A percentile compares a stretch with the other conserved stretches of the same genome.
Conservation (phyloP, 495 filamentous ascomycete genomes). For the Cairneyella variabilis region DNA sequence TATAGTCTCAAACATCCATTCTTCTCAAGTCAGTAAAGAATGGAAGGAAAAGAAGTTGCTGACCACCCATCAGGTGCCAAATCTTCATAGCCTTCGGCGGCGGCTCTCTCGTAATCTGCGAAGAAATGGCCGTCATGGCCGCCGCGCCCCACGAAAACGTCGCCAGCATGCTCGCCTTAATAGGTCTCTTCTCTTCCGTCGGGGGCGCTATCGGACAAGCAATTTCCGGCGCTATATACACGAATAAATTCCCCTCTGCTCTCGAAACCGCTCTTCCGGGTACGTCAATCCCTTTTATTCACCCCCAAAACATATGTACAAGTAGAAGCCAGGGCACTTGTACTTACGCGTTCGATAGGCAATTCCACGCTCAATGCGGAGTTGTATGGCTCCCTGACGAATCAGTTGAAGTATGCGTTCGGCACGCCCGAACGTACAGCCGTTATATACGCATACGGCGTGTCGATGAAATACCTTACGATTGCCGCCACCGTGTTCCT, state of each 20-base stretch:
- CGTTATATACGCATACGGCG: slow-evolving; percentile 57
- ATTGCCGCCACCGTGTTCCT: slow-evolving; percentile 30
- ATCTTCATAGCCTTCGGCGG: slow-evolving; percentile 74
- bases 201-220: slow-evolving; percentile 63
- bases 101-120: slow-evolving; percentile 52
- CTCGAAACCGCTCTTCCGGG: slow-evolving; percentile 57
- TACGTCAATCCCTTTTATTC: no score
- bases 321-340: no score
- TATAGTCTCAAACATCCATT: no score
- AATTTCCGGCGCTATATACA: slow-evolving; percentile 65
- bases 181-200: slow-evolving; percentile 55
- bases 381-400: slow-evolving; percentile 59
- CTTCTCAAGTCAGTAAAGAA: no score
- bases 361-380: slow-evolving; percentile 28
- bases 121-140: slow-evolving; percentile 67
- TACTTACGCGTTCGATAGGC: no score
- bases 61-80: no score
- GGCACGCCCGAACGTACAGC: slow-evolving; percentile 54
- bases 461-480: slow-evolving; percentile 33
- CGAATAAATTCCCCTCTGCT: slow-evolving; percentile 48
- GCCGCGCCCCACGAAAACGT: slow-evolving; percentile 61
- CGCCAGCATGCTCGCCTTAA: slow-evolving; percentile 60
- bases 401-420: slow-evolving; percentile 53
- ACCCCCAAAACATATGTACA: no score
- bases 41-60: no score